Base-by-base conservation (phyloP, 129 eudicot species). In the Chrysanthemum lavandulifolium region DNA sequence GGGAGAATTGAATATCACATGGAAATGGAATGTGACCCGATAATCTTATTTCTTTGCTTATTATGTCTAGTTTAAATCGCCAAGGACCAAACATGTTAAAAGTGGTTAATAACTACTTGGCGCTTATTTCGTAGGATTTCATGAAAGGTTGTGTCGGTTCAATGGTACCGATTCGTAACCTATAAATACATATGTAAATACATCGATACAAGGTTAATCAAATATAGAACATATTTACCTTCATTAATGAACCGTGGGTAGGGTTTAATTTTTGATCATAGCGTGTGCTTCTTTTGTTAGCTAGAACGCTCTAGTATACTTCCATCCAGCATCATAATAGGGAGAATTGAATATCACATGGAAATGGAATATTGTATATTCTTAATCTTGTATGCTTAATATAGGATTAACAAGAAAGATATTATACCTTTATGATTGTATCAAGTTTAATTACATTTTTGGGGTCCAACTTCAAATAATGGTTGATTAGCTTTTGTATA, bases 401-500 rank as follows among this genome's bases (percentile, higher is more conserved):
- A 33, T n/a, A 8, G 8, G 18, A 25, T 61, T 6, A 73, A 61
- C 21, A 47, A n/a, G 61, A 23, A 25, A 27, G 48, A 23, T 61
- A 29, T 64, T 50, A n/a, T 62, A 50, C 69, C 52, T 73, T 73
- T 73, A 27, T 62, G 61, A 16, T 47, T 25, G 61, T 47, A 45
- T 71, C 53, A 65, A 13, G 65, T 72, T 59, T 64, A 72, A 19
- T 65, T 15, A 51, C 76, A 56, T 43, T 54, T 40, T 72, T 50
- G 13, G 54, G 82, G 78, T 78, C 72, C 77, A 19, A 23, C 57
- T 61, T 52, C 45, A 61, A 40, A 25, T n/a, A 71, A 45, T 71
- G 53, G 31, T 63, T 71, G 45, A 53, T 54, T 78, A 53, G 77
- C 67, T 63, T 73, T 67, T 68, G 68, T 80, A 84, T 77, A 84